Conservation (phyloP, 139 green algal species). For the Raphidocelis subcapitata region DNA sequence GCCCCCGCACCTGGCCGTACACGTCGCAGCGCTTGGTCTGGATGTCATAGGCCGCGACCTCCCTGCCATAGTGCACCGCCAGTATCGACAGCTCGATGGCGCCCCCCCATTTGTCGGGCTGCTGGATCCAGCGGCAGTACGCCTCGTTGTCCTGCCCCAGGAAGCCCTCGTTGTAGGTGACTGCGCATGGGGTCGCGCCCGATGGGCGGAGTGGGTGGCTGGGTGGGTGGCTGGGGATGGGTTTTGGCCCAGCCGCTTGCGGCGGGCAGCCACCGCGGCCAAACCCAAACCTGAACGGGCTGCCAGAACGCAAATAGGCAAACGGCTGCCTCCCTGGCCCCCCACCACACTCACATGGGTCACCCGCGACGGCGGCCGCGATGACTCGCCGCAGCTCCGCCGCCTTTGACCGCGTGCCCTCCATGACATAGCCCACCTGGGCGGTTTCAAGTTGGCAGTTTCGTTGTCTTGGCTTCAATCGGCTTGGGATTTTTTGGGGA, state of each 20-base stretch:
- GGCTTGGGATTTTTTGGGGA: neutral
- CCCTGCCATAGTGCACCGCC: constrained; percentile 53
- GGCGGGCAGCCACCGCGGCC: neutral
- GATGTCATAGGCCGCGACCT: constrained; percentile 95
- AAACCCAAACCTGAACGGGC: neutral
- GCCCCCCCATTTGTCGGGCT: constrained; percentile 76
- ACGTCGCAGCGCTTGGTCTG: constrained; percentile 79
- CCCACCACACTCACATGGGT: constrained; percentile 41
- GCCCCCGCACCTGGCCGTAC: constrained; percentile 54
- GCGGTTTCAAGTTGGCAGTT: neutral
- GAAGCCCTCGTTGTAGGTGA: constrained; percentile 79
- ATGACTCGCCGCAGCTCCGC: constrained; percentile 61
- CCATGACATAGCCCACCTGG: constrained; percentile 76
- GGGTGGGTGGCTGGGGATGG: too few relatives aligned
- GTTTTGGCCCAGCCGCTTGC: neutral
- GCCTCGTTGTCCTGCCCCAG: constrained; percentile 64
- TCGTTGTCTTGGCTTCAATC: neutral
- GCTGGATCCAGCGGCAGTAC: constrained; percentile 61
- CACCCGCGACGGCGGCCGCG: constrained; percentile 61
- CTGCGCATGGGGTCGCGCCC: constrained; percentile 26
- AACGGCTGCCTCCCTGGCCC: neutral
- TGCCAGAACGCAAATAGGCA: neutral
- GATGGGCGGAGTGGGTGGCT: too few relatives aligned
- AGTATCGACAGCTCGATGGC: constrained; percentile 97
- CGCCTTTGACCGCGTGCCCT: constrained; percentile 41